Evolutionary conservation across 129 eudicot species (phyloP).

Genomic region (Cynara cardunculus): DNA sequence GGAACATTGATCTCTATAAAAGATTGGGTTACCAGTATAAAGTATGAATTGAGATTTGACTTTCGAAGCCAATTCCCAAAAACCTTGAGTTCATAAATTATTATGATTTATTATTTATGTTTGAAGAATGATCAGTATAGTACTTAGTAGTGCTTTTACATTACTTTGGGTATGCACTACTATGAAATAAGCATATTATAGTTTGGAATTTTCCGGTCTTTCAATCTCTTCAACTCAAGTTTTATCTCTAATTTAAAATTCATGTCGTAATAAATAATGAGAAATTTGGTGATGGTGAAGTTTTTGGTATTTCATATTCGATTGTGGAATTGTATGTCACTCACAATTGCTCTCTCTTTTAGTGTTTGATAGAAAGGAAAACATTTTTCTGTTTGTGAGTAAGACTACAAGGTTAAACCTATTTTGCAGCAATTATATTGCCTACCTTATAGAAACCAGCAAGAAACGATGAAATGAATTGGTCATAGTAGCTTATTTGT

Average conservation of each 20-base stretch:
- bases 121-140: neutral
- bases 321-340: neutral
- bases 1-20: no score
- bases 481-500: neutral
- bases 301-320: neutral
- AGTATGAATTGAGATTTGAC: neutral
- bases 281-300: slow-evolving; percentile 2
- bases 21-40: neutral
- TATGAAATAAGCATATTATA: neutral
- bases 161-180: neutral
- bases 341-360: slow-evolving; percentile 14
- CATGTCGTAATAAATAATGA: neutral
- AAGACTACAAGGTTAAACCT: neutral
- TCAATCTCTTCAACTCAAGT: neutral
- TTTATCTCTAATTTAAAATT: neutral
- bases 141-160: neutral
- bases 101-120: neutral
- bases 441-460: neutral
- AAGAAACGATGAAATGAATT: neutral
- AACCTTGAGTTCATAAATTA: neutral
- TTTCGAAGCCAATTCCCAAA: neutral
- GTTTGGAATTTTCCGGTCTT: neutral
- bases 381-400: neutral
- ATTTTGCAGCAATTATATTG: neutral
- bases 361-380: neutral